Evolutionary conservation across 163 green algal genomes (phyloP), one percentile per base, ranked within the genome.

Genomic region (Prototheca cutis): DNA sequence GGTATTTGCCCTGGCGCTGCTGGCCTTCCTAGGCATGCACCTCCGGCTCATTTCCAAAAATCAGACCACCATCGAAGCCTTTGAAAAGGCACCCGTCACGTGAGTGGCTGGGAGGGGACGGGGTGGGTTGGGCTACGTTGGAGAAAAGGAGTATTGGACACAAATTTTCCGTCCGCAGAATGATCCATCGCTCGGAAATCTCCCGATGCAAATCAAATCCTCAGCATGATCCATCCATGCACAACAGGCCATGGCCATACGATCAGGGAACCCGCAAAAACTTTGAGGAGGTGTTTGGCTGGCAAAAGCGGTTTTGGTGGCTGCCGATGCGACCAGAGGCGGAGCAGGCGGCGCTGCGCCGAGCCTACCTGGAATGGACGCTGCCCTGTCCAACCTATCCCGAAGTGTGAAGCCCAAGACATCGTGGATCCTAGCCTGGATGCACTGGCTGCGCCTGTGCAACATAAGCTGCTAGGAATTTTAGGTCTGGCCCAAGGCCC

Each of bases 61-160:
- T 61, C 81, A 72, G 54, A 95, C 81, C 3, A 94, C 84, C 2
- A 95, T 95, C 57, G 88, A 95, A 68, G 91, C 91, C 68, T 95
- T 89, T 47, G 88, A 94, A 59, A 94, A 94, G 74, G 70, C 78
- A 47, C 67, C 78, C 5, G 54, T 83, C 33, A 72, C 80, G 63
- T 65, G 55, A 59, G 55, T 7, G 4, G 3, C 3, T 10, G 15
- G 34, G n/a, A 4, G 25, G 7, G 21, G 19, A 17, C 23, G 33
- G n/a, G n/a, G n/a, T n/a, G n/a, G n/a, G n/a, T n/a, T n/a, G n/a
- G n/a, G n/a, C n/a, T n/a, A n/a, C n/a, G n/a, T n/a, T n/a, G n/a
- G n/a, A n/a, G n/a, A n/a, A n/a, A n/a, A n/a, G n/a, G n/a, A n/a
- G n/a, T n/a, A n/a, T n/a, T n/a, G n/a, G n/a, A n/a, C n/a, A n/a